These are phyloP conservation scores for Tetragonia tetragonoides DNA, from an alignment of 148 eudicot genomes.

Conservation along the genomic window DNA sequence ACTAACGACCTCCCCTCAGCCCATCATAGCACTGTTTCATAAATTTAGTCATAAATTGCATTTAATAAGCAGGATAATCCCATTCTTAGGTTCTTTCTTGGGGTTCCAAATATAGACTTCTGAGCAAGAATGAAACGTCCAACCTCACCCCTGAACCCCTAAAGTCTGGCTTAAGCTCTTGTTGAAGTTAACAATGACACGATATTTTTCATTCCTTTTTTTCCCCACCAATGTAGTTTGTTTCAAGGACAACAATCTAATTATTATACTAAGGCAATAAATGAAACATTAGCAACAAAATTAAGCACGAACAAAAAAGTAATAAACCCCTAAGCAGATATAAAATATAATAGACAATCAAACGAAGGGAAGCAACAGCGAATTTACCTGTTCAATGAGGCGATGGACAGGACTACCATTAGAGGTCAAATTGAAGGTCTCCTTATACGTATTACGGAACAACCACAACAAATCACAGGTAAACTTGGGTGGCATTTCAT, in stretches of 20 bases:
- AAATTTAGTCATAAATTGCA: not conserved
- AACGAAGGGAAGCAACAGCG: not conserved
- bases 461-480: conserved; percentile 77
- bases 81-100: not conserved
- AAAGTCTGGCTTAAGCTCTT: not conserved
- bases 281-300: not conserved
- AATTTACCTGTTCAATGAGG: conserved; percentile 66
- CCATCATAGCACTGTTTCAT: not conserved
- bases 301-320: not conserved
- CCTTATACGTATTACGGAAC: conserved; percentile 58
- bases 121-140: not conserved
- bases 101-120: not conserved
- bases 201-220: not conserved
- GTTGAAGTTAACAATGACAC: not conserved
- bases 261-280: not conserved
- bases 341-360: not conserved
- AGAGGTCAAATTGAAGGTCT: conserved; percentile 75
- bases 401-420: conserved; percentile 95
- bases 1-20: not conserved
- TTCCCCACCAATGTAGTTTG: no score
- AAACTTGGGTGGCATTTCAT: conserved; percentile 89
- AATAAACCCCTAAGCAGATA: not conserved
- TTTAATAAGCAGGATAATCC: not conserved
- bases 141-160: no score
- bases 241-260: conserved; percentile 1